Evolutionary conservation across 805 yeast genomes (phyloP), one percentile per base, ranked within the genome.

Genomic region (Candida adriatica): DNA sequence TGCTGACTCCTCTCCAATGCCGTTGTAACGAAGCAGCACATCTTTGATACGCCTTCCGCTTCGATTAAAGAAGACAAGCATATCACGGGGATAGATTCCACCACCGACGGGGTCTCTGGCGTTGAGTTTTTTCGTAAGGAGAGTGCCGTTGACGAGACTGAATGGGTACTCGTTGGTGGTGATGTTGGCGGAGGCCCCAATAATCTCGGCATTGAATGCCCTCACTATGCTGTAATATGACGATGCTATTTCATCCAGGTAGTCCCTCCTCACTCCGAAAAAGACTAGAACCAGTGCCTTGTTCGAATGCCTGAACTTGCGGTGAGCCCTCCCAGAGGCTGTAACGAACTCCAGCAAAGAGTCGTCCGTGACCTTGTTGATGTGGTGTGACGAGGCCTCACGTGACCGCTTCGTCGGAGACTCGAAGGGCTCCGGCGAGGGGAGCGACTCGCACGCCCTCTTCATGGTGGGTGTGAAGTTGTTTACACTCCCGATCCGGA

Each of bases 31-130:
- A 2, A 48, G 18, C 6, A 48, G 38, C 9, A 48, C 38, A 17
- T 43, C 41, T 2, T 29, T 15, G 25, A 34, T 37, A 13, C 38
- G 33, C 6, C 14, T 32, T 2, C 55, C 55, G 14, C 15, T 15
- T 11, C 31, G 31, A 30, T 48, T 53, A 27, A 38, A 51, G 10
- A 49, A 37, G 9, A 49, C 24, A 9, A 51, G 20, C 10, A 43
- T 37, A 20, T 51, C 55, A 15, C 42, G 24, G 1, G 55, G 55
- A 28, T 51, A 51, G 1, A 48, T 45, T 29, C 54, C 54, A 24
- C 55, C 55, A 13, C 55, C 55, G 13, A 49, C 13, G 7, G 55
- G 55, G 26, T 51, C 55, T 18, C 46, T 13, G 1, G 41, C 46
- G n/a, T 42, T 42, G 16, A 45, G 31, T 6, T 22, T 31, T 24